These are phyloP conservation scores for Vanrija sp. DNA, from an alignment of 1,284 basidiomycete species.

Conservation along the genomic window DNA sequence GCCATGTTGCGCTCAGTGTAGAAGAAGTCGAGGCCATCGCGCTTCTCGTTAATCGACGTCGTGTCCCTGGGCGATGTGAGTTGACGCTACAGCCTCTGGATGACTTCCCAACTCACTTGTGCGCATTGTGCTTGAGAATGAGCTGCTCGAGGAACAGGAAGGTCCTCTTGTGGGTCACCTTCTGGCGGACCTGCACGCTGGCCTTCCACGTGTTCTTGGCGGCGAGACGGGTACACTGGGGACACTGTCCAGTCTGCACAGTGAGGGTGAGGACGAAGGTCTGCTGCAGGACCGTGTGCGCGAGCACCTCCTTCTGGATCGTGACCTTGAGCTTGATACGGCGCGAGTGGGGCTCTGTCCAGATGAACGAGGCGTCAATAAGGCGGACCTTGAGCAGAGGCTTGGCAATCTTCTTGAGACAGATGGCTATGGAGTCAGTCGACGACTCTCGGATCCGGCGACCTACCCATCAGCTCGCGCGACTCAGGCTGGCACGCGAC, in stretches of 20 bases:
- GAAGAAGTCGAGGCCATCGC: slow-evolving; percentile 96
- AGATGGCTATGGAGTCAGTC: slow-evolving; percentile 57
- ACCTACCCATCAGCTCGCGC: slow-evolving; percentile 71
- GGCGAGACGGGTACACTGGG: slow-evolving; percentile 85
- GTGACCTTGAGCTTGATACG: slow-evolving; percentile 89
- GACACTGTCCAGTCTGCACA: slow-evolving; percentile 93
- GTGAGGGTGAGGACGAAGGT: slow-evolving; percentile 96
- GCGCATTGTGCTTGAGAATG: slow-evolving; percentile 93
- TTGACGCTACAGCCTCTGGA: slow-evolving; percentile 61
- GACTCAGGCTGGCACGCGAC: slow-evolving; percentile 83
- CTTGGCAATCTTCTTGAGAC: slow-evolving; percentile 90
- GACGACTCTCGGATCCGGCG: not conserved
- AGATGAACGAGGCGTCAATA: slow-evolving; percentile 96
- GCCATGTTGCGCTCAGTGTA: slow-evolving; percentile 87
- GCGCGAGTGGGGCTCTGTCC: slow-evolving; percentile 98
- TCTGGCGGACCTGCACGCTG: slow-evolving; percentile 94
- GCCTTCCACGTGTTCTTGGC: slow-evolving; percentile 99
- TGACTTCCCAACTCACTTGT: slow-evolving; percentile 57
- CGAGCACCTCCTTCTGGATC: slow-evolving; percentile 97
- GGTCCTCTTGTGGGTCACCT: slow-evolving; percentile 95
- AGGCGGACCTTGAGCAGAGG: slow-evolving; percentile 83
- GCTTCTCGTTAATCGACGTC: slow-evolving; percentile 84
- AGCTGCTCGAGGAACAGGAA: slow-evolving; percentile 97
- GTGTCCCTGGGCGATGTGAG: slow-evolving; percentile 57
- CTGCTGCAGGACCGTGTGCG: slow-evolving; percentile 93